phyloP scores from a whole-genome alignment of 768 basidiomycete genomes.

The Thelephora ganbajun region DNA sequence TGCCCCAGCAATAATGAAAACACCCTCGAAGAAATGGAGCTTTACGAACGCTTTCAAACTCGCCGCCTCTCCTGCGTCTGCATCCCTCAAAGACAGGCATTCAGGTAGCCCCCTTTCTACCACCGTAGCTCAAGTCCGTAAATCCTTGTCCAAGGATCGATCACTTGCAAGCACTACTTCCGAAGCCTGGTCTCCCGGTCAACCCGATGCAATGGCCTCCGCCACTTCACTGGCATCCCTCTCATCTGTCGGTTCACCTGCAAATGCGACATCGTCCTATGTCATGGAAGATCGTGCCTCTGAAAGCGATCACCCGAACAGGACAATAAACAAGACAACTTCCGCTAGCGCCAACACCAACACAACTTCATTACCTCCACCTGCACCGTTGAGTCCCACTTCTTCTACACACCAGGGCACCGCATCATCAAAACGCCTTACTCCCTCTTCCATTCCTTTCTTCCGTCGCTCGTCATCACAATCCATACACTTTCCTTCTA shows the following conservation, averaged over 20 bases:
- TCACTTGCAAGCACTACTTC: constrained; percentile 29
- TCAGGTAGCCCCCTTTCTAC: constrained; percentile 56
- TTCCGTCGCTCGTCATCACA: constrained; percentile 87
- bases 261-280: constrained; percentile 19
- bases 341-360: constrained; percentile 67
- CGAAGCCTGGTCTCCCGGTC: constrained; percentile 46
- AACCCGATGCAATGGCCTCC: constrained; percentile 66
- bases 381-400: constrained; percentile 58
- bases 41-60: constrained; percentile 75
- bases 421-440: constrained; percentile 60
- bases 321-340: constrained; percentile 63
- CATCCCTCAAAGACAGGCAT: constrained; percentile 36
- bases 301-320: constrained; percentile 44
- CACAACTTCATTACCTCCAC: constrained; percentile 37
- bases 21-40: constrained; percentile 95
- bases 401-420: constrained; percentile 47
- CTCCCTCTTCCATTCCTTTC: constrained; percentile 88
- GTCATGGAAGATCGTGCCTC: constrained; percentile 44
- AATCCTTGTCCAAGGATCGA: constrained; percentile 57
- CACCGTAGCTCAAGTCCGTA: constrained; percentile 53
- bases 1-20: constrained; percentile 40
- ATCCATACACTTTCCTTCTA: constrained; percentile 57
- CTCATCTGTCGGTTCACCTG: constrained; percentile 48
- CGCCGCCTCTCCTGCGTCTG: constrained; percentile 48
- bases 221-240: constrained; percentile 64